Evolutionary conservation across 768 basidiomycete species (phyloP).

Genomic region (Sistotremastrum suecicum): DNA sequence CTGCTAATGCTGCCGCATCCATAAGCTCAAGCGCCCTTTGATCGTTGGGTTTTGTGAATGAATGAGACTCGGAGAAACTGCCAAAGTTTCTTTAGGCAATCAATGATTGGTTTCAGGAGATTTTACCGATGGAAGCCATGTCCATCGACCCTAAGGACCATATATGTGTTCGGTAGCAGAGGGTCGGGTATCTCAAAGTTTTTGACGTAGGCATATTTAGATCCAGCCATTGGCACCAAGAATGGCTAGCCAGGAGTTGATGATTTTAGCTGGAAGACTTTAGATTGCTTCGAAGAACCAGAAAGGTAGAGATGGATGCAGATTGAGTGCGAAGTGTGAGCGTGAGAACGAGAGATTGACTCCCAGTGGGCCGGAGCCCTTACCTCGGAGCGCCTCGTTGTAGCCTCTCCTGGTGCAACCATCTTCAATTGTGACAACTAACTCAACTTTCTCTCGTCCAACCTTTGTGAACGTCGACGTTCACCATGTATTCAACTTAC

Average conservation of each 20-base stretch:
- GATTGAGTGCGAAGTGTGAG: too few relatives aligned
- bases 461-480: too few relatives aligned
- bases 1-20: conserved; percentile 73
- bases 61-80: conserved; percentile 77
- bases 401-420: too few relatives aligned
- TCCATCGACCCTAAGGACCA: conserved; percentile 83
- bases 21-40: conserved; percentile 73
- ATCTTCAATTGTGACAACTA: too few relatives aligned
- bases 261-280: neutral
- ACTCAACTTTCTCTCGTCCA: too few relatives aligned
- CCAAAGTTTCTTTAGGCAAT: neutral
- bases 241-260: neutral
- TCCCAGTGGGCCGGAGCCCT: too few relatives aligned
- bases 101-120: conserved; percentile 1
- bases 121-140: conserved; percentile 83
- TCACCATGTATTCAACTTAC: too few relatives aligned
- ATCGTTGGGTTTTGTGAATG: conserved; percentile 88
- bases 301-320: too few relatives aligned
- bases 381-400: too few relatives aligned
- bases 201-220: conserved; percentile 85
- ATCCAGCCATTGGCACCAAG: conserved; percentile 59
- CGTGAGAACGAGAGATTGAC: too few relatives aligned
- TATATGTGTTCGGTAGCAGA: conserved; percentile 69
- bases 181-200: conserved; percentile 82
- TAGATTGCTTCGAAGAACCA: too few relatives aligned